These are phyloP conservation scores for Pyricularia grisea DNA, from an alignment of 2,329 filamentous ascomycete genomes.

Conservation along the genomic window DNA sequence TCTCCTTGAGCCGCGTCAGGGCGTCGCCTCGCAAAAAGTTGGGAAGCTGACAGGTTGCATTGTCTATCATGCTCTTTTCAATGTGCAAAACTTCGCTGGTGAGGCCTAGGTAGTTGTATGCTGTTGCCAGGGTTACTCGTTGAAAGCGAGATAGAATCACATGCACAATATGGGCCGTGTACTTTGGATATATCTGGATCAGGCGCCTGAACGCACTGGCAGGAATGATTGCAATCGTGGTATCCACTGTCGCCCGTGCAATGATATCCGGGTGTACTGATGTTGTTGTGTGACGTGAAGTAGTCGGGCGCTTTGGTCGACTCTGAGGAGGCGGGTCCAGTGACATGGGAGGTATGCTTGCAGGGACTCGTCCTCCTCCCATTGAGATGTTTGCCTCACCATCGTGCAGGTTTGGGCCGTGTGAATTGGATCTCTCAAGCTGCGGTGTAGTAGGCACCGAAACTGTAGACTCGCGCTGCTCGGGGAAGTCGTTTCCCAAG, in stretches of 20 bases:
- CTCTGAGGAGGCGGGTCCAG: constrained; percentile 39
- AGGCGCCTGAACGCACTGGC: constrained; percentile 89
- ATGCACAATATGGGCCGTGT: constrained; percentile 94
- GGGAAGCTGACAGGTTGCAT: constrained; percentile 82
- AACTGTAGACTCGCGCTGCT: constrained; percentile 20
- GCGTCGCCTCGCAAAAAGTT: constrained; percentile 82
- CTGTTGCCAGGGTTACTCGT: constrained; percentile 87
- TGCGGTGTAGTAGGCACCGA: constrained; percentile 31
- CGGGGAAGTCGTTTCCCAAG: constrained; percentile 18
- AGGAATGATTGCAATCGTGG: constrained; percentile 96
- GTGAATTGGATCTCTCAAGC: constrained; percentile 16
- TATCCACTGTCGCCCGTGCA: constrained; percentile 90
- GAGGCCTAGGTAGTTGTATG: constrained; percentile 86
- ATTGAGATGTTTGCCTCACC: background rate
- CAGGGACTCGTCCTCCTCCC: constrained; percentile 10
- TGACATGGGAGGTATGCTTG: constrained; percentile 66
- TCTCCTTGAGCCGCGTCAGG: constrained; percentile 78
- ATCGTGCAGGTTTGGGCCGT: background rate
- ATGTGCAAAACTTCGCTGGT: constrained; percentile 88
- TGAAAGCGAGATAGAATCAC: constrained; percentile 93
- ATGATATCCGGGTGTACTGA: constrained; percentile 96
- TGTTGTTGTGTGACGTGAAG: constrained; percentile 42
- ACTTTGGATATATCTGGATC: constrained; percentile 90
- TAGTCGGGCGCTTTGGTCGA: constrained; percentile 26
- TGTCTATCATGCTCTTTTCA: constrained; percentile 88